Conservation (phyloP, 495 filamentous ascomycete species). For the Chaetomium tenue region DNA sequence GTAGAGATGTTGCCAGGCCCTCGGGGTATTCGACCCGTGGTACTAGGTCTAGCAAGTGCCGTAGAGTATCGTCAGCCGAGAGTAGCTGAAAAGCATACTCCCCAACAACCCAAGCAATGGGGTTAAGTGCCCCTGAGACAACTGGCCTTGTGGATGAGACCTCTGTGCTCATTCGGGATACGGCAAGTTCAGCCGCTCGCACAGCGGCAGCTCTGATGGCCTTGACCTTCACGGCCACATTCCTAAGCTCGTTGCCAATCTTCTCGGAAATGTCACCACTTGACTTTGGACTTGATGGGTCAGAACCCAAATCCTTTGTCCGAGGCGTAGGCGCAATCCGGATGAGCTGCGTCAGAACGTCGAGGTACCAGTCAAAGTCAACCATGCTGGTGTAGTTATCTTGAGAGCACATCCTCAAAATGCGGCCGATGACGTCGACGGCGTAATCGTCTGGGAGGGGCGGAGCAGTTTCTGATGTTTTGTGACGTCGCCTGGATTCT, state of each 20-base stretch:
- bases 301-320: constrained; percentile 33
- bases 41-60: constrained; percentile 68
- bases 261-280: constrained; percentile 58
- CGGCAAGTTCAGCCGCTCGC: constrained; percentile 76
- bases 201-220: constrained; percentile 73
- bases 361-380: constrained; percentile 97
- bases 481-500: constrained; percentile 39
- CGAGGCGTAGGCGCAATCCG: constrained; percentile 60
- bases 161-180: constrained; percentile 50
- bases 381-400: constrained; percentile 79
- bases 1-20: constrained; percentile 73
- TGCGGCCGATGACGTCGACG: constrained; percentile 69
- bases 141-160: constrained; percentile 39
- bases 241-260: constrained; percentile 82
- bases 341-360: constrained; percentile 76
- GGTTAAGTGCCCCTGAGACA: constrained; percentile 61
- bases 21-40: constrained; percentile 54
- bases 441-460: constrained; percentile 79
- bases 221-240: constrained; percentile 86
- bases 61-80: constrained; percentile 63
- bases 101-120: constrained; percentile 78
- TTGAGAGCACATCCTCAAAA: constrained; percentile 87
- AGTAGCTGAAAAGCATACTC: constrained; percentile 75
- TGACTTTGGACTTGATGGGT: constrained; percentile 44
- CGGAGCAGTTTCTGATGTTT: constrained; percentile 37